Base-by-base conservation (phyloP, 1,284 basidiomycete species). In the Xanthoconium separans region DNA sequence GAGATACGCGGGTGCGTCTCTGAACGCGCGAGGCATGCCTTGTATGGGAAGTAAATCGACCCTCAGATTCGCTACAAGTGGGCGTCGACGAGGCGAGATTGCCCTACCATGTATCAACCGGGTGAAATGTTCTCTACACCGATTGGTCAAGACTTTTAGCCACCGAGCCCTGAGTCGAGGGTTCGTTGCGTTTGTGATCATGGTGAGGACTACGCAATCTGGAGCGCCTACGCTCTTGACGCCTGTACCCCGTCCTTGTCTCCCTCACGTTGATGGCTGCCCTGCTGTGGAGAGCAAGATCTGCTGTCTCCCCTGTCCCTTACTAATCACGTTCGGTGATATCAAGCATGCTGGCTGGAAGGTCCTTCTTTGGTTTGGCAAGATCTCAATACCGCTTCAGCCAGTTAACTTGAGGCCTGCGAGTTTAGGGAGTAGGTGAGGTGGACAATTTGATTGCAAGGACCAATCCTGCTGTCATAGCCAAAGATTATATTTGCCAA, bases 81-180 rank as follows among this genome's bases (percentile, higher is more conserved):
- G n/a, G 15, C 22, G 15, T 44, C 24, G 33, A 45, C 15, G 6
- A 29, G 9, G 39, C 41, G 16, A n/a, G 50, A 40, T n/a, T 13
- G 2, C 13, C 16, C 47, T 55, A 76, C 77, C 73, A 58, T 59
- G 53, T 16, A 69, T 74, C 11, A 78, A 50, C 42, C 59, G 62
- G 1, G 77, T 55, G 50, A 75, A 75, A 50, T 74, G 61, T 3
- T 62, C 60, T 43, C 73, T 69, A 4, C 77, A 60, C 44, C 66
- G 64, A 2, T 53, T 49, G 48, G 41, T 40, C 61, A 66, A 37
- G 43, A 60, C 6, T 57, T 62, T 54, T 58, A 62, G 31, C 55
- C 62, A 58, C 65, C 71, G 49, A n/a, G 44, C 60, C 42, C 54
- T 67, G 45, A 9, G 65, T 18, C 24, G 60, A 59, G 5, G 11